Evolutionary conservation across 148 eudicot genomes (phyloP), one percentile per base, ranked within the genome.

Genomic region (Rhododendron kiyosumense): DNA sequence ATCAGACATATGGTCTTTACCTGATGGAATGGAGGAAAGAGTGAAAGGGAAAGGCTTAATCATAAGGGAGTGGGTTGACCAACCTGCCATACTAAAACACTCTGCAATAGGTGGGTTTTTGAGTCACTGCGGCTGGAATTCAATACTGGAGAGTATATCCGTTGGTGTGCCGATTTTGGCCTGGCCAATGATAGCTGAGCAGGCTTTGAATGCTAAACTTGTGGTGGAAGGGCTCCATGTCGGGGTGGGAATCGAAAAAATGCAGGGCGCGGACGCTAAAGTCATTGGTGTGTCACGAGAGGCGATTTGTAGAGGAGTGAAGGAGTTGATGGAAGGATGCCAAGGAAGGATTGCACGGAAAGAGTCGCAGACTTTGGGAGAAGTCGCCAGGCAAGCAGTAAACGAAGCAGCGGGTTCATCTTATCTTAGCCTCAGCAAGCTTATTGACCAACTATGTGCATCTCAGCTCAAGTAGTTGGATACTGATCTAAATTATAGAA

Each of bases 171-270:
- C 92, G 1, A 36, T 89, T 28, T 45, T 90, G 82, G 81, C 82
- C 9, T 87, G 90, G 90, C 88, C 92, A 0, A 85, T 89, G 85
- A 87, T 77, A 4, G 89, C 92, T 0, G 92, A 90, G 78, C 92
- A 90, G 81, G 28, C 73, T 3, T 71, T 87, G 57, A 90, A 90
- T 7, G 87, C 83, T 4, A 88, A 84, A 85, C 41, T 87, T 65
- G 59, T 90, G 18, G 86, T 59, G 38, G 85, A 87, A 34, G 87
- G 87, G 48, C 24, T 87, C 78, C 85, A 30, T 65, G 87, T 51
- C 18, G 91, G 90, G 81, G 15, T 90, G 2, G 12, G 81, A 26
- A 41, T 63, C 7, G 45, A 49, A 59, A 65, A 28, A 79, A 4
- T 43, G 15, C 46, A 46, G 13, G n/a, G 32, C 4, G 26, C 4